Base-by-base conservation (phyloP, 768 basidiomycete species). In the Jaapia argillacea region DNA sequence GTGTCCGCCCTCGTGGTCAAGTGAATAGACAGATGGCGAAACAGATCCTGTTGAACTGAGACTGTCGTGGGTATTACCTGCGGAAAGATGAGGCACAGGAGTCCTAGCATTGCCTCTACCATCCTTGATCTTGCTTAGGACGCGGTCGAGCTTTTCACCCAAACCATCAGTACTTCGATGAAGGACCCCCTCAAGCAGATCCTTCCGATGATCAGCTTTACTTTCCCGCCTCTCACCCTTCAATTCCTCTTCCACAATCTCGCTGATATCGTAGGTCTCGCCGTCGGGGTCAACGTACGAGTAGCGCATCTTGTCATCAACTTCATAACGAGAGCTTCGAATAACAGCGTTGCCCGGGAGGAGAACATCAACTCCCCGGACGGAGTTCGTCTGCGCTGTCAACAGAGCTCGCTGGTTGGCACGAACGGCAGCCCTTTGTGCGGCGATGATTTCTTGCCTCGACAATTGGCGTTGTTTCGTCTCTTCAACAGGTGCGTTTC, bases 231-330 rank as follows among this genome's bases (percentile, higher is more conserved):
- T 23, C 41, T 59, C 61, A 22, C 55, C 77, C n/a, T 75, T 67
- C 72, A 86, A 85, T 52, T 94, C 94, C 60, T 87, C 79, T 56
- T 93, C 90, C 38, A 97, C 74, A 40, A 96, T 82, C 49, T 94
- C 85, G 54, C 88, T 91, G 58, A 98, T 90, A 59, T 98, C 94
- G 54, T 81, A 85, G 0, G 84, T 85, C 63, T 88, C 88, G 2
- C 92, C 94, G 48, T 92, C 89, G 2, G 78, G 72, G 48, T 90
- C 82, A 33, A 97, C 85, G 58, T 90, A 97, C 28, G 93, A 96
- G 59, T 99, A 99, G 0, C 93, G 81, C 65, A 91, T 83, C 37
- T 70, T 67, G 49, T 88, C 84, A 33, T 73, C 77, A 4, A 63
- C 57, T 18, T 88, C 77, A 49, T 81, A 79, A 5, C 89, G 71